Conservation (phyloP, 1,284 basidiomycete species). For the Cutaneotrichosporon sp. region DNA sequence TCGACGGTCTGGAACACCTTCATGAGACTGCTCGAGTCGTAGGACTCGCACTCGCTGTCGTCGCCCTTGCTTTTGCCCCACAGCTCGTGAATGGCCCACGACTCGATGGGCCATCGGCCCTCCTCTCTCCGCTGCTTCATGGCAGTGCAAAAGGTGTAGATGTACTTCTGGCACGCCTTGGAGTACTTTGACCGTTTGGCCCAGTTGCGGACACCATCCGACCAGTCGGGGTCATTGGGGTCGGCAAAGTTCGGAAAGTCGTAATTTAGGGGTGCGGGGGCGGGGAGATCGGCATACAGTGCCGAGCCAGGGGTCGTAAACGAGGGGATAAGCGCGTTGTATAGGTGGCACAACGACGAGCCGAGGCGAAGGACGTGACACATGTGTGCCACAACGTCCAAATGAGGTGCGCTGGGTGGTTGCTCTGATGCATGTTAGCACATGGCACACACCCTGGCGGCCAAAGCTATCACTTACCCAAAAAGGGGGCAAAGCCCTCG, state of each 20-base stretch:
- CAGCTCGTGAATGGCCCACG: slow-evolving; percentile 62
- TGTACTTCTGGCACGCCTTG: slow-evolving; percentile 61
- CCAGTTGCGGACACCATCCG: slow-evolving; percentile 65
- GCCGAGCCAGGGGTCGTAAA: slow-evolving; percentile 53
- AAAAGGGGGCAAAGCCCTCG: slow-evolving; percentile 43
- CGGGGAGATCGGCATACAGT: slow-evolving; percentile 53
- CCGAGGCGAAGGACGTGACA: slow-evolving; percentile 92
- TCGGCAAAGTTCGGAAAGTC: slow-evolving; percentile 56
- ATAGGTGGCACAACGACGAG: slow-evolving; percentile 88
- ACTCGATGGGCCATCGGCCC: slow-evolving; percentile 50
- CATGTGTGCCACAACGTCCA: slow-evolving; percentile 71
- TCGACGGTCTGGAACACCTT: slow-evolving; percentile 92
- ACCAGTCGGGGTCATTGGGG: slow-evolving; percentile 25
- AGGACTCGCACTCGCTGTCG: slow-evolving; percentile 28
- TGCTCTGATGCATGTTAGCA: slow-evolving; percentile 28
- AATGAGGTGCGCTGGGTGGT: slow-evolving; percentile 38
- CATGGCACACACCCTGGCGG: neutral
- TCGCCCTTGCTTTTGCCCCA: slow-evolving; percentile 81
- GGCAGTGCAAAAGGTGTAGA: slow-evolving; percentile 55
- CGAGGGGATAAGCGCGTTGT: slow-evolving; percentile 74
- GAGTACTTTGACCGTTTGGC: slow-evolving; percentile 60
- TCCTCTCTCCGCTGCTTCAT: slow-evolving; percentile 49
- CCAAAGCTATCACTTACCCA: slow-evolving; percentile 29
- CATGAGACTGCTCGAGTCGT: slow-evolving; percentile 63
- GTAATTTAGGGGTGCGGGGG: slow-evolving; percentile 34